Evolutionary conservation across 768 basidiomycete genomes (phyloP).

Genomic region (Podaxis sp.): DNA sequence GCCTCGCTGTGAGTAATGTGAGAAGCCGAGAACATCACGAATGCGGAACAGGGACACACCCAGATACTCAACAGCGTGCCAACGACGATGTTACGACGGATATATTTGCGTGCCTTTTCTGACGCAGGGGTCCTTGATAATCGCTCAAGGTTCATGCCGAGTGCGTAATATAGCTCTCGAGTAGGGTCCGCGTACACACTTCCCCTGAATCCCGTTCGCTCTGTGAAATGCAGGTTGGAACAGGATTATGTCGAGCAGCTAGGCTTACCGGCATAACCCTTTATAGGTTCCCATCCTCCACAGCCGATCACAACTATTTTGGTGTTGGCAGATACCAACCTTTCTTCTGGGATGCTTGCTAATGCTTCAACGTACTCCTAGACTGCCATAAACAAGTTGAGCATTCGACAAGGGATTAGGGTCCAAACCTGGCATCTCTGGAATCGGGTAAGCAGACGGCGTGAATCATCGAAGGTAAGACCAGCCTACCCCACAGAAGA

Average conservation of each 20-base stretch:
- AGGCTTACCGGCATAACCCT: conserved; percentile 41
- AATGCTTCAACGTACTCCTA: conserved; percentile 49
- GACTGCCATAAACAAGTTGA: not conserved
- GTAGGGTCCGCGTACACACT: conserved; percentile 64
- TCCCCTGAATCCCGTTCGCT: conserved; percentile 40
- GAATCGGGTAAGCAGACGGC: too few species aligned
- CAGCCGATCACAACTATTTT: conserved; percentile 55
- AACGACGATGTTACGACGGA: conserved; percentile 24
- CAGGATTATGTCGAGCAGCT: not conserved
- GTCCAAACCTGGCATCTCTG: conserved; percentile 37
- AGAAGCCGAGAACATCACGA: not conserved
- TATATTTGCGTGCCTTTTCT: conserved; percentile 42
- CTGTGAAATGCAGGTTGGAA: conserved; percentile 20
- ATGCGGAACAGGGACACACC: conserved; percentile 25
- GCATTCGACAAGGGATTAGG: not conserved
- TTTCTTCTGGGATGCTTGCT: conserved; percentile 33
- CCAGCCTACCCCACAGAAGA: conserved; percentile 56
- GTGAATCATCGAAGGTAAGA: not conserved
- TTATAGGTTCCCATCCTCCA: conserved; percentile 50
- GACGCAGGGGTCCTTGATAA: conserved; percentile 40
- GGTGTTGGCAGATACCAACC: conserved; percentile 33
- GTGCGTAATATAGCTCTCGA: conserved; percentile 48
- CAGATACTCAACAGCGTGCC: conserved; percentile 37
- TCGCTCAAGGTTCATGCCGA: conserved; percentile 57
- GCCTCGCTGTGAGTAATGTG: conserved; percentile 22